Base-by-base conservation (phyloP, 257 asterid genomes). In the Linaria vulgaris region DNA sequence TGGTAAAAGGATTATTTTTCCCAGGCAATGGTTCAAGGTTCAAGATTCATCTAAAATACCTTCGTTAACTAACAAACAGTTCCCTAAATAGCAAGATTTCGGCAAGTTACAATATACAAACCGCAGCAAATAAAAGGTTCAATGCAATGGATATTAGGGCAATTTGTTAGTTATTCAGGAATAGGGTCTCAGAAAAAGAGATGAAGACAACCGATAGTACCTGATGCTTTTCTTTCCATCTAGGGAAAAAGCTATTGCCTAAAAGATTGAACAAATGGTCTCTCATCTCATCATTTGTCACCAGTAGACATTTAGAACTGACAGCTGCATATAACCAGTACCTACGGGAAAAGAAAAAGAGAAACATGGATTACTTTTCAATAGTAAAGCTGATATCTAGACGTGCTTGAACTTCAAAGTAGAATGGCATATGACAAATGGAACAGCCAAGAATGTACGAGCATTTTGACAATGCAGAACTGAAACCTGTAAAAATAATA, bases 191-290 rank as follows among this genome's bases (percentile, higher is more conserved):
- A 19, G 21, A 22, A 34, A 22, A 22, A 59, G 44, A 43, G 44
- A 11, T 12, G 24, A 49, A 59, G 50, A 15, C 10, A 21, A 41
- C 16, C 20, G 22, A 59, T 47, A 6, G 43, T 72, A 89, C 99
- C 99, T 94, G 99, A 69, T 90, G 97, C 71, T 94, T 94, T 65
- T 94, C 99, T 80, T 92, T 87, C 99, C 99, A 94, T 83, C 99
- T 76, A 8, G 97, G 96, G 71, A 94, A 85, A 68, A 94, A 87
- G 61, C 74, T 85, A 55, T 84, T 81, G 68, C 99, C 99, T 63
- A 94, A 54, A 53, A 94, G 87, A 70, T 85, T 83, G 82, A 94
- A 94, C 71, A 94, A 74, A 81, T 94, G 99, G 75, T 89, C 99
- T 72, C 99, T 85, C 99, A 94, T 90, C 84, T 94, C 99, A 77